phyloP scores from a whole-genome alignment of 148 eudicot genomes.

The Fagopyrum tataricum region DNA sequence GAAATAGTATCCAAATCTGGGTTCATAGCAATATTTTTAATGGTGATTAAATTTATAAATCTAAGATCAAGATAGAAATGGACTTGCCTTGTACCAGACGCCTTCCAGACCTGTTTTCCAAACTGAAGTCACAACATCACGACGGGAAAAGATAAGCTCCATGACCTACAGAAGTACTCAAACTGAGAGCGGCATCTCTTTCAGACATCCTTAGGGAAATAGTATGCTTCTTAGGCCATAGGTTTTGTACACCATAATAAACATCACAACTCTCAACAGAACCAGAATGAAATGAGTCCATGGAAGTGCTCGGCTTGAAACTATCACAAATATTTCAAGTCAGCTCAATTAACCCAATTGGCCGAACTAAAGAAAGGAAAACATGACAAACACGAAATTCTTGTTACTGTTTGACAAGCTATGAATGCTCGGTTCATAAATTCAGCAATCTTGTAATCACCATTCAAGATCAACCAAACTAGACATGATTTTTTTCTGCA shows the following conservation, averaged over 20 bases:
- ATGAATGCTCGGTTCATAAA: no score
- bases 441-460: no score
- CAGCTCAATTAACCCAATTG: not conserved
- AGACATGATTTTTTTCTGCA: not conserved
- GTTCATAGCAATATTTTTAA: not conserved
- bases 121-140: conserved; percentile 91
- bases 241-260: conserved; percentile 58
- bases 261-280: conserved; percentile 45
- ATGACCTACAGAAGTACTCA: conserved; percentile 88
- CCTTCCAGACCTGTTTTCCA: conserved; percentile 99
- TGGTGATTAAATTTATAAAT: no score
- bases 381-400: not conserved
- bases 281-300: conserved; percentile 34
- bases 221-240: conserved; percentile 98
- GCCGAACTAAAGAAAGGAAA: not conserved
- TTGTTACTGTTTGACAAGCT: no score
- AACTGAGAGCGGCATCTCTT: conserved; percentile 95
- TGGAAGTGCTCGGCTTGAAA: conserved; percentile 20
- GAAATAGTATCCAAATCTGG: no score
- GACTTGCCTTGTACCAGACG: conserved; percentile 82
- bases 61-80: no score
- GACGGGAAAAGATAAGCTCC: conserved; percentile 92
- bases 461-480: not conserved
- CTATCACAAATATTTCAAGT: not conserved
- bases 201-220: conserved; percentile 93